Evolutionary conservation across 306 rosid genomes (phyloP), one percentile per base, ranked within the genome.

Genomic region (Vicia faba): DNA sequence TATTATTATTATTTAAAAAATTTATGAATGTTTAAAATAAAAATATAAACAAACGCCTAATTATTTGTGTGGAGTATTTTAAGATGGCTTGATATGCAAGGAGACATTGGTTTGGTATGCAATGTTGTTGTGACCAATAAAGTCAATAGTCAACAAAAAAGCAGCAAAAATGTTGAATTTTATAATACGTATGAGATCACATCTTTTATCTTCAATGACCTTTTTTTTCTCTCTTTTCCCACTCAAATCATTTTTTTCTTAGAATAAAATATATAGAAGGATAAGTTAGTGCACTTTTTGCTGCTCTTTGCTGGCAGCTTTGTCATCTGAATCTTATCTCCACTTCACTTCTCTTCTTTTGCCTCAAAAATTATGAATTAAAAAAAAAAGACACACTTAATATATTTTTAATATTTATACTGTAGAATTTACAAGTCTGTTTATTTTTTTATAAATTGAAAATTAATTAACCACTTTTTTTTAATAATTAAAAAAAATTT

Each of bases 61-160:
- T 46, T 46, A 14, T 46, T 46, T 46, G 23, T 46, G 10, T 15
- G 14, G 15, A 13, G 48, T 41, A 41, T 49, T 49, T 14, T 18
- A 18, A 45, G 20, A 45, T 14, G 20, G 23, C 11, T 45, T 45
- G 50, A n/a, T 44, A 44, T 44, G 50, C 50, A n/a, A 44, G 19
- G 19, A n/a, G 26, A 48, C 55, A 2, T 48, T 48, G 23, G 43
- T 13, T 14, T 58, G 8, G 2, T 9, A 33, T n/a, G 44, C 64
- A 31, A 31, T 25, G 56, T n/a, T 8, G 40, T 44, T 64, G 40
- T 26, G 19, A 15, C 15, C 41, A 44, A 63, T 63, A 26, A 53
- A 43, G 26, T 13, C 14, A 64, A 31, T 44, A 40, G 69, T 50
- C 69, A 75, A 72, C 57, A 75, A 35, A 43, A 15, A 66, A 43